A percentile compares a stretch with the other conserved stretches of the same genome.
These are phyloP conservation scores for Litchi chinensis DNA, from an alignment of 345 rosid species.

Conservation along the genomic window DNA sequence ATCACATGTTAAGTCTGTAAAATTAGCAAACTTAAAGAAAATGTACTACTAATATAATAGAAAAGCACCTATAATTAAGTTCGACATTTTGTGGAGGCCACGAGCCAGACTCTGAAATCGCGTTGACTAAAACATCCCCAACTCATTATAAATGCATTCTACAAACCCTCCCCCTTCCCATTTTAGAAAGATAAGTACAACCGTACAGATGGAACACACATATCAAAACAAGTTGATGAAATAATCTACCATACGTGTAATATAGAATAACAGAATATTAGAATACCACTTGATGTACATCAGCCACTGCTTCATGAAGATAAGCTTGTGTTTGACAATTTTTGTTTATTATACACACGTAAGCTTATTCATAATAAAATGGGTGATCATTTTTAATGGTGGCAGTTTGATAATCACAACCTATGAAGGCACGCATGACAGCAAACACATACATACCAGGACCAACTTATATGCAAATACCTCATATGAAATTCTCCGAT, in stretches of 20 bases:
- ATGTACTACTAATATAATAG: not conserved
- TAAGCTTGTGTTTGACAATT: too few relatives aligned
- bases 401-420: not conserved
- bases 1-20: not conserved
- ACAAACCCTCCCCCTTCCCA: not conserved
- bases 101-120: not conserved
- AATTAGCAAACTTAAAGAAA: not conserved
- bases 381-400: too few relatives aligned
- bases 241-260: not conserved
- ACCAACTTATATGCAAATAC: not conserved
- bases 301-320: not conserved
- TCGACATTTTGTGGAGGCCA: not conserved
- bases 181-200: not conserved
- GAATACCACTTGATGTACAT: not conserved
- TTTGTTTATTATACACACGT: too few relatives aligned
- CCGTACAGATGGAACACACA: not conserved
- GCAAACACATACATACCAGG: not conserved
- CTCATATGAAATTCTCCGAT: not conserved
- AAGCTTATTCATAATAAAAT: too few relatives aligned
- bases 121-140: not conserved
- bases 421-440: not conserved
- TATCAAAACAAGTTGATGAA: too few relatives aligned
- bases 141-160: not conserved
- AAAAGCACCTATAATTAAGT: not conserved
- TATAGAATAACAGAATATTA: not conserved